Conservation (phyloP, 164 flowering plant species). For the Amborella trichopoda region DNA sequence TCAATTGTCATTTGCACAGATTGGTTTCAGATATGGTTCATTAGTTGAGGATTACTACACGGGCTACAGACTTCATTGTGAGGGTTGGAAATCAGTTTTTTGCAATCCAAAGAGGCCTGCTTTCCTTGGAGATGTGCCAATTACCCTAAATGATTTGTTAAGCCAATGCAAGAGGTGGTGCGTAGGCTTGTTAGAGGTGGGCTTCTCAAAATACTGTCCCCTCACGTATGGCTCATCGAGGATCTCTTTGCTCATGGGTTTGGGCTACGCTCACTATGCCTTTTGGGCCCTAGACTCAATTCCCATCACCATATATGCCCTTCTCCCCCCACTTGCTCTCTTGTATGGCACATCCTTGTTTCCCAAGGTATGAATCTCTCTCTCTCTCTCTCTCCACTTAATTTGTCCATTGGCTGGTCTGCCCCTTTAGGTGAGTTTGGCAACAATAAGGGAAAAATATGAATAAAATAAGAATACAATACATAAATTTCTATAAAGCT, state of each 20-base stretch:
- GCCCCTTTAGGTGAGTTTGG: no score
- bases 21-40: slow-evolving; percentile 77
- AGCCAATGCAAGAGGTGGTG: slow-evolving; percentile 56
- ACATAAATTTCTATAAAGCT: no score
- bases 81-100: slow-evolving; percentile 67
- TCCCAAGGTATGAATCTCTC: slow-evolving; percentile 40
- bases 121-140: slow-evolving; percentile 56
- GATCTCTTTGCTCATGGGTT: slow-evolving; percentile 33
- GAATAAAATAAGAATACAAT: no score
- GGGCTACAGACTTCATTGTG: slow-evolving; percentile 52
- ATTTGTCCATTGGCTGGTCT: no score
- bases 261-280: slow-evolving; percentile 22
- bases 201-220: slow-evolving; percentile 40
- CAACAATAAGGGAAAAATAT: no score
- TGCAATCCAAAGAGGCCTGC: slow-evolving; percentile 63
- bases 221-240: slow-evolving; percentile 26
- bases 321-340: slow-evolving; percentile 55
- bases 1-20: slow-evolving; percentile 15
- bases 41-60: slow-evolving; percentile 68
- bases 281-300: slow-evolving; percentile 38
- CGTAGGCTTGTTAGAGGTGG: slow-evolving; percentile 44
- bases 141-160: slow-evolving; percentile 31
- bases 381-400: not conserved
- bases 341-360: slow-evolving; percentile 30
- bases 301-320: slow-evolving; percentile 40